Evolutionary conservation across 441 rosid species (phyloP), one percentile per base, ranked within the genome.

Genomic region (Hura crepitans): DNA sequence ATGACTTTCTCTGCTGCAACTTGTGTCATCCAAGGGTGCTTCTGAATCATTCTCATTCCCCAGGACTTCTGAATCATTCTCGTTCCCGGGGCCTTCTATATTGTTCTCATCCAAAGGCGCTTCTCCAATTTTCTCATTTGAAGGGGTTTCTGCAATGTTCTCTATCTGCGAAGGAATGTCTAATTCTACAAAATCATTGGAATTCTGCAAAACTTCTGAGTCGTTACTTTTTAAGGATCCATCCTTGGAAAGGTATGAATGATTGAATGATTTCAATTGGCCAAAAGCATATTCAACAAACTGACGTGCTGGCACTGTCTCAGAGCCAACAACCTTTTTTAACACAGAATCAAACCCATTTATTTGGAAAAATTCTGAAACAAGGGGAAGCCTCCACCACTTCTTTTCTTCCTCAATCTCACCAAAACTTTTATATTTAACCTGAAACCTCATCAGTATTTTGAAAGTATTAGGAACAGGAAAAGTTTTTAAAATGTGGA

Each of bases 271-370:
- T 78, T 90, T 90, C 68, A 91, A 72, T 82, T 83, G 96, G 60
- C 96, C 96, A 74, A 94, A 94, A 66, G 96, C 94, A 82, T 81
- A 82, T 83, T 94, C 91, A 66, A 94, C 98, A 84, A 91, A 91
- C 67, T 89, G 89, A 9, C 97, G 86, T 20, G 89, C 96, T 67
- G 93, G 92, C 66, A 94, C 83, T 37, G 86, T 74, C 58, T 89
- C 95, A 63, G 93, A 81, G 67, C 91, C 93, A 53, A 75, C 83
- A 65, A 86, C 74, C 74, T 62, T 81, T 73, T 81, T 83, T 62
- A 88, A 69, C 65, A 87, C 89, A 71, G 95, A 82, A 65, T 86
- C 95, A 72, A 91, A 75, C 35, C 93, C 96, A 42, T 85, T 83
- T 78, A 68, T 85, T 73, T 68, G 84, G 49, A 89, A 83, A 69